Evolutionary conservation across 1,284 basidiomycete species (phyloP), one percentile per base, ranked within the genome.

Genomic region (Sporisorium iseilematis-ciliati): DNA sequence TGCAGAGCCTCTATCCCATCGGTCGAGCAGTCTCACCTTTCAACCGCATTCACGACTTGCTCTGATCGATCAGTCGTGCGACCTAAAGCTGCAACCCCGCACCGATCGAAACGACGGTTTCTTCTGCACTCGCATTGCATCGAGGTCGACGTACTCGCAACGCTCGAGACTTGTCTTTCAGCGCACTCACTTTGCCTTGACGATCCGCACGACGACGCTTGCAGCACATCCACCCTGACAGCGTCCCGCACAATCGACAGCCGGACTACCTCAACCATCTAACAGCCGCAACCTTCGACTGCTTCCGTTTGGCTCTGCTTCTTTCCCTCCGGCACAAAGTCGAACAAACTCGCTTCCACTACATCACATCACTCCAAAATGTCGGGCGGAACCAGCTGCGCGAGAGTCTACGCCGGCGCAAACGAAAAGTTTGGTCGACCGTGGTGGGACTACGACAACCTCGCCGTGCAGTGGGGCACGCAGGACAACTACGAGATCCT

Each of bases 401-500:
- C 89, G 31, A 82, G 89, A 52, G 88, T 90, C 16, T 90, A 90
- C 79, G 81, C 89, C 23, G 85, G 89, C 72, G 89, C 88, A 57
- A 90, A 90, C 81, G 89, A 89, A 84, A 88, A 87, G 82, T 86
- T 88, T 41, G 89, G 89, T 4, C 80, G 88, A 63, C 76, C 85
- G 31, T 90, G 89, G 89, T 90, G 88, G 88, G 89, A 90, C 77
- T 90, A 90, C 82, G 89, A 84, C 77, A 84, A 84, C 43, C 72
- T 84, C 29, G 67, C 70, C 11, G 77, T 84, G 33, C 82, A 84
- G 50, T 84, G 82, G 85, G 85, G 86, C 2, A 82, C 82, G 12
- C 97, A 98, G 87, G 96, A 98, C 87, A 93, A 97, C 87, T 99
- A 98, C 84, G 96, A 99, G 88, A 97, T 98, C 83, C 93, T 98